Evolutionary conservation across 768 basidiomycete genomes (phyloP).

Genomic region (Collybia nuda): DNA sequence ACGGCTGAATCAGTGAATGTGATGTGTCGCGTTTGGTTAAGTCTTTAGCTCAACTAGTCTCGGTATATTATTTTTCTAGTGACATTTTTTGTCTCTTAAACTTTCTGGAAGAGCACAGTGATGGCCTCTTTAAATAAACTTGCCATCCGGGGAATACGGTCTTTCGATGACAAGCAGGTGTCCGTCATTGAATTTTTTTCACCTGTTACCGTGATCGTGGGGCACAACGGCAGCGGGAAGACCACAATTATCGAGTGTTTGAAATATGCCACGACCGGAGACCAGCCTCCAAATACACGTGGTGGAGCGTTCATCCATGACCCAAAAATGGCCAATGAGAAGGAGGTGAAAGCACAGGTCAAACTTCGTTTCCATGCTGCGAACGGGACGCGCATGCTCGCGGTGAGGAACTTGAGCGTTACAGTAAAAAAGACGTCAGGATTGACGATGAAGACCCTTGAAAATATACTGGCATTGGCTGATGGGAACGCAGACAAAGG

Average conservation of each 20-base stretch:
- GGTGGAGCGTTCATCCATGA: slow-evolving; percentile 99
- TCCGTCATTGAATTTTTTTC: slow-evolving; percentile 96
- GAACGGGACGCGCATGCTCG: slow-evolving; percentile 88
- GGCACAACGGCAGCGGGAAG: slow-evolving; percentile 98
- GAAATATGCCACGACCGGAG: slow-evolving; percentile 98
- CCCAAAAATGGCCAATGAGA: slow-evolving; percentile 99
- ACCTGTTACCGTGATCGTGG: slow-evolving; percentile 97
- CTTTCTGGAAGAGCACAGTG: neutral
- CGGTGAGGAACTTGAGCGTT: slow-evolving; percentile 87
- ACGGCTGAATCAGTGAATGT: slow-evolving; percentile 1
- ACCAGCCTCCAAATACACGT: slow-evolving; percentile 95
- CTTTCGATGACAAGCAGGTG: slow-evolving; percentile 94
- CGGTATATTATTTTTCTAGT: too few species aligned
- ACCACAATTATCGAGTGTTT: slow-evolving; percentile 99
- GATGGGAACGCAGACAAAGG: slow-evolving; percentile 65
- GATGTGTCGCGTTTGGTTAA: slow-evolving; percentile 13
- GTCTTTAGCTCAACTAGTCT: neutral
- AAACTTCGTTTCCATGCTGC: slow-evolving; percentile 91
- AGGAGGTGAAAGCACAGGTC: slow-evolving; percentile 98
- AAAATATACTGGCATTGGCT: slow-evolving; percentile 80
- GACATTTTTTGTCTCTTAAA: neutral
- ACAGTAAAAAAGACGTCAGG: slow-evolving; percentile 87
- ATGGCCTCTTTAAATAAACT: slow-evolving; percentile 92
- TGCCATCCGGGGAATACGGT: slow-evolving; percentile 90
- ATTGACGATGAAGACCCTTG: slow-evolving; percentile 96